These are phyloP conservation scores for Kockovaella imperatae DNA, from an alignment of 768 basidiomycete genomes.

Conservation along the genomic window DNA sequence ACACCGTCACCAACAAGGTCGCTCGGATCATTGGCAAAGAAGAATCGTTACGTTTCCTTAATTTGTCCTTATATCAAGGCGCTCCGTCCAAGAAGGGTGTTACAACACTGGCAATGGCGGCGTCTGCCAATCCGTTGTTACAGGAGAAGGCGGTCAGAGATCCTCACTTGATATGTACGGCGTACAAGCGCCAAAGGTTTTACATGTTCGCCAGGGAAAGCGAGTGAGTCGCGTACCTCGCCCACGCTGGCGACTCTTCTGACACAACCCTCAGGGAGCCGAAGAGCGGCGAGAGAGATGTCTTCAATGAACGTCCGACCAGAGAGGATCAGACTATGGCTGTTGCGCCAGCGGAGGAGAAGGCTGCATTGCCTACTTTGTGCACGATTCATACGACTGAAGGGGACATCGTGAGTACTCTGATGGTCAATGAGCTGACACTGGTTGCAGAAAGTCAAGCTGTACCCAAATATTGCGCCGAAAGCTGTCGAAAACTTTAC, in stretches of 20 bases:
- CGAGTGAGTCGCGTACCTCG: constrained; percentile 55
- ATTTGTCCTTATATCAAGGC: constrained; percentile 85
- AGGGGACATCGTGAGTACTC: constrained; percentile 63
- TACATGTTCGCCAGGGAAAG: constrained; percentile 87
- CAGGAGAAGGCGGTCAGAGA: constrained; percentile 76
- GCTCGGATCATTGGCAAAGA: constrained; percentile 83
- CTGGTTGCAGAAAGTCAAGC: constrained; percentile 29
- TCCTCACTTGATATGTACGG: constrained; percentile 86
- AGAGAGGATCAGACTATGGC: constrained; percentile 90
- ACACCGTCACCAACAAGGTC: constrained; percentile 88
- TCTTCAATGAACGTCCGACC: constrained; percentile 96
- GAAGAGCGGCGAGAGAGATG: constrained; percentile 76
- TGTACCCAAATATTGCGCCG: constrained; percentile 83
- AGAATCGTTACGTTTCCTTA: constrained; percentile 81
- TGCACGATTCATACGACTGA: constrained; percentile 91
- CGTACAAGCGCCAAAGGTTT: constrained; percentile 85
- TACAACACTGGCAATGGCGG: constrained; percentile 88
- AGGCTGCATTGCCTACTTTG: constrained; percentile 60
- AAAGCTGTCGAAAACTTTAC: constrained; percentile 98
- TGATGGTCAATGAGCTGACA: not conserved
- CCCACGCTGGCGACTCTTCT: not conserved
- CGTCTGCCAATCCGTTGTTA: constrained; percentile 89
- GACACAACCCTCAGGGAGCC: constrained; percentile 55
- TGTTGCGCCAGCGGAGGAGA: constrained; percentile 38
- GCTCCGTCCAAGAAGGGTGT: constrained; percentile 78